These are phyloP conservation scores for Ophiostoma australiae DNA, from an alignment of 2,329 filamentous ascomycete genomes.

Conservation along the genomic window DNA sequence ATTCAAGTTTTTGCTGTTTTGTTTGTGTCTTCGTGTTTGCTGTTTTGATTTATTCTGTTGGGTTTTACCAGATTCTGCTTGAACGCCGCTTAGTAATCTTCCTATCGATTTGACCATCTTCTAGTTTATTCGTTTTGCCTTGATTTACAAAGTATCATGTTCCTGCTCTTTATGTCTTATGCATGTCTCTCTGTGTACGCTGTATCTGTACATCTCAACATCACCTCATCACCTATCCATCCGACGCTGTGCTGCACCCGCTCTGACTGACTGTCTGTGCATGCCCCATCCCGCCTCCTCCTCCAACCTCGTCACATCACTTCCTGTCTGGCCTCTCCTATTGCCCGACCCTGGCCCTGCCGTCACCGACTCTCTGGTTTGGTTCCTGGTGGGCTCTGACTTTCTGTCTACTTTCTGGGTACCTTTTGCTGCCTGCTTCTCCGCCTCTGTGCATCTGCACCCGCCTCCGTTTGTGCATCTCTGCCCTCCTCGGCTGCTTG, in stretches of 20 bases:
- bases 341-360: not conserved
- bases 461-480: conserved; percentile 6
- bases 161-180: not conserved
- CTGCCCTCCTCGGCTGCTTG: conserved; percentile 19
- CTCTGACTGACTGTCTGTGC: not conserved
- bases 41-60: not conserved
- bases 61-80: not conserved
- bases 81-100: not conserved
- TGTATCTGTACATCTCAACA: not conserved
- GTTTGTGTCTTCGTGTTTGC: conserved; percentile 1
- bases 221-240: not conserved
- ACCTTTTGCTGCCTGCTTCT: not conserved
- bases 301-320: conserved; percentile 6
- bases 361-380: conserved; percentile 13
- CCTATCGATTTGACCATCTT: not conserved
- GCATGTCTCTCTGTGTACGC: not conserved
- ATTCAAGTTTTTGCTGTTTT: not conserved
- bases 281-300: not conserved
- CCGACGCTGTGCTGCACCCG: not conserved
- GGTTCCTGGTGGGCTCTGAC: not conserved
- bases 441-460: not conserved
- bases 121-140: not conserved
- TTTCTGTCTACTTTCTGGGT: not conserved
- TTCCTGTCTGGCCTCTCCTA: not conserved
- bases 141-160: not conserved